Base-by-base conservation (phyloP, 1,284 basidiomycete species). In the Spongiforma sp. region DNA sequence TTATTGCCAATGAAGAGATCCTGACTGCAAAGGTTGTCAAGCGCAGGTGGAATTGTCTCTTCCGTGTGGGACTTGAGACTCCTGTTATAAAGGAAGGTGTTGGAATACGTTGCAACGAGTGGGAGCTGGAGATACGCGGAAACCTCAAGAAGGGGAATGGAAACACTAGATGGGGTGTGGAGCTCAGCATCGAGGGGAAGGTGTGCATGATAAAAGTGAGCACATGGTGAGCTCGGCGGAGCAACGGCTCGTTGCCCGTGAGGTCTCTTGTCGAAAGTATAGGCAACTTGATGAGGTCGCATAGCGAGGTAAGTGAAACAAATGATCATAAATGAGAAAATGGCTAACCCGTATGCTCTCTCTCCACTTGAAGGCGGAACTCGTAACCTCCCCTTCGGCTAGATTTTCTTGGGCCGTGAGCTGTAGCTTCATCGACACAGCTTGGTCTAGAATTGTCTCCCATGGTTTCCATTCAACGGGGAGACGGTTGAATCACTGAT, bases 41-140 rank as follows among this genome's bases (percentile, higher is more conserved):
- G 76, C 65, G 86, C 71, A 46, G 64, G 73, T 26, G 64, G 64
- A 9, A 17, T 62, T 21, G 57, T 61, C 43, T 60, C 59, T 4
- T 69, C 59, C 9, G 59, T 62, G 59, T 64, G 64, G 68, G 60
- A 63, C 61, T n/a, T 81, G 76, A 86, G 81, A 11, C 80, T 77
- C 94, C 94, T 98, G 74, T 98, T 98, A 82, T 96, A 99, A 10
- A 99, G 84, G 4, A 98, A 95, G 36, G 91, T 93, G 75, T 97
- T 95, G 15, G 96, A 93, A 73, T 98, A 99, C 3, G 96, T 98
- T 55, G 97, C 83, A 50, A 98, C 84, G 0, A 96, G 96, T 0
- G 97, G 96, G 2, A 99, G 80, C 65, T 93, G 91, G 19, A 99
- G 86, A 58, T 92, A 82, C 0, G 83, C 79, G 24, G 89, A 94